Evolutionary conservation across 495 filamentous ascomycete species (phyloP).

Genomic region (Chaetomium cochliodes): DNA sequence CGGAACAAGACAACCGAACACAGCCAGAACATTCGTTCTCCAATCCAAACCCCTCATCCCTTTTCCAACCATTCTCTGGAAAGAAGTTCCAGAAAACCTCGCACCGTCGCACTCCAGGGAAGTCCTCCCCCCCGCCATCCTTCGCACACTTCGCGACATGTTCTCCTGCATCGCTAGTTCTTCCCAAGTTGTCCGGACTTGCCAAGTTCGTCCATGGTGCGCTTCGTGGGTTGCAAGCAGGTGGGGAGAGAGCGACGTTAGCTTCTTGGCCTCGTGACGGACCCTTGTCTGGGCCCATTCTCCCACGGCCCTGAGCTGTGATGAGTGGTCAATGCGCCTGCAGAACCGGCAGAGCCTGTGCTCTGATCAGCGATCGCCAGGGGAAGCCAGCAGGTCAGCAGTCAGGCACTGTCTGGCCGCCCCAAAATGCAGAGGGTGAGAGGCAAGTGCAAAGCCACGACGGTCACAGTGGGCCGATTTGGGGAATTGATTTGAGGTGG

Average conservation of each 20-base stretch:
- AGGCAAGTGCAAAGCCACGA: background rate
- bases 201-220: background rate
- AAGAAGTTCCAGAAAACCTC: background rate
- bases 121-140: slow-evolving; percentile 3
- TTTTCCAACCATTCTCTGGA: background rate
- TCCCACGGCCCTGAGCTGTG: background rate
- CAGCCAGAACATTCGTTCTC: slow-evolving; percentile 2
- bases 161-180: slow-evolving; percentile 14
- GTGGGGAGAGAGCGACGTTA: background rate
- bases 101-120: background rate
- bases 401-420: background rate
- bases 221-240: background rate
- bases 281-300: slow-evolving; percentile 15
- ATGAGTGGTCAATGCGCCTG: slow-evolving; percentile 6
- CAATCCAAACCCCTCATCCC: slow-evolving; percentile 1
- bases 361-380: slow-evolving; percentile 21
- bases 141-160: background rate
- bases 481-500: slow-evolving; percentile 2
- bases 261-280: slow-evolving; percentile 1
- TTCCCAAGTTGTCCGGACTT: background rate
- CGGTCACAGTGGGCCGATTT: too few relatives aligned
- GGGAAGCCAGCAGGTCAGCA: slow-evolving; percentile 4
- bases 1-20: background rate
- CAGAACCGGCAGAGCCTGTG: background rate
- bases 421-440: background rate